A percentile compares a stretch with the other conserved stretches of the same genome.
Conservation (phyloP, 2,329 filamentous ascomycete species). For the Pseudogymnoascus pannorum region DNA sequence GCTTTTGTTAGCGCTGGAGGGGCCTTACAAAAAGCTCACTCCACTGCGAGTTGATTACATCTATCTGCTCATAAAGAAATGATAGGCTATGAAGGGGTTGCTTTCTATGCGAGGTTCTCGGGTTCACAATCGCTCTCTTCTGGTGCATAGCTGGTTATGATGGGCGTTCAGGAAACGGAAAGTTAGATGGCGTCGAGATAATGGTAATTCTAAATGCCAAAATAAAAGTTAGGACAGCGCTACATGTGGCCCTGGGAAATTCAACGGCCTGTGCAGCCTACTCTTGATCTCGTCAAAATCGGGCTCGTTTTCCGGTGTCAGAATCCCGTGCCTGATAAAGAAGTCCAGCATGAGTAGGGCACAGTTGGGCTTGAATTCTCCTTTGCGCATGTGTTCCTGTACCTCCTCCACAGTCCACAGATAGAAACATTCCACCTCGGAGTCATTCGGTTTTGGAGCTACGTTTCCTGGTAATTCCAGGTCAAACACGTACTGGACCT, state of each 20-base stretch:
- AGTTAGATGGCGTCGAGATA: constrained; percentile 11
- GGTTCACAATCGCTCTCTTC: constrained; percentile 2
- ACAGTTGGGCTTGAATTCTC: constrained; percentile 91
- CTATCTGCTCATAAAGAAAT: constrained; percentile 93
- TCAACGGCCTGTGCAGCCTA: constrained; percentile 69
- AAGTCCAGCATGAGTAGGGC: constrained; percentile 80
- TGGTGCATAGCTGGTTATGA: background rate
- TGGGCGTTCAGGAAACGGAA: constrained; percentile 10
- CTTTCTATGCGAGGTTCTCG: constrained; percentile 16
- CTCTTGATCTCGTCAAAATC: constrained; percentile 68
- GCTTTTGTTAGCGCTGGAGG: constrained; percentile 80
- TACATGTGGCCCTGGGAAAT: constrained; percentile 66
- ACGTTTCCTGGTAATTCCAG: constrained; percentile 65
- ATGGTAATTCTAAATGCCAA: constrained; percentile 8
- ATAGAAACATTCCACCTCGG: constrained; percentile 81
- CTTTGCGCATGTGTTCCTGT: constrained; percentile 57
- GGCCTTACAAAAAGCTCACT: constrained; percentile 92
- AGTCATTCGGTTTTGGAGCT: constrained; percentile 70
- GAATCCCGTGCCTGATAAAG: constrained; percentile 74
- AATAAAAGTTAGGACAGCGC: constrained; percentile 13
- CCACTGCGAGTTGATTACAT: constrained; percentile 87
- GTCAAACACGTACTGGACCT: constrained; percentile 88
- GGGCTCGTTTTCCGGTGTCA: constrained; percentile 72
- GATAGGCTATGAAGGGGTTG: constrained; percentile 17
- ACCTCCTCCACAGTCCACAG: constrained; percentile 73